phyloP scores from a whole-genome alignment of 345 rosid species.

The Gossypium sturtianum region DNA sequence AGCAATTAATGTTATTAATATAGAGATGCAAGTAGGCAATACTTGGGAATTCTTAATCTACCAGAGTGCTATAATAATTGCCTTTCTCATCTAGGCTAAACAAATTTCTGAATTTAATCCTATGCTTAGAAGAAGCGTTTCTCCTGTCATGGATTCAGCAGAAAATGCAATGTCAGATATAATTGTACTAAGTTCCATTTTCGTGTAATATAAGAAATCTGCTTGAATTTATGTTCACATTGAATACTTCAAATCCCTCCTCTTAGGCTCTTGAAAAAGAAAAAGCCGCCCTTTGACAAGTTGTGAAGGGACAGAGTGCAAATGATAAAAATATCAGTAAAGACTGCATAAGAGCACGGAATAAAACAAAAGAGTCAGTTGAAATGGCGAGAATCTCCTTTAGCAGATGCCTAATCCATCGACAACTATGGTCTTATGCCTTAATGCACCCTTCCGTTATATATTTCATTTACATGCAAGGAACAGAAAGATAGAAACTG shows the following conservation, averaged over 20 bases:
- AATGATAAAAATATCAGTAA: background rate
- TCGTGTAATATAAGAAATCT: background rate
- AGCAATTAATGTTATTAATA: background rate
- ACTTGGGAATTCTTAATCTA: background rate
- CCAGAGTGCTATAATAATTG: background rate
- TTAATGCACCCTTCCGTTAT: conserved; percentile 14
- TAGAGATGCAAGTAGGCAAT: background rate
- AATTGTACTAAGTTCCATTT: background rate
- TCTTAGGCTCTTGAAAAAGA: too few relatives aligned
- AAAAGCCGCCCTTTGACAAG: background rate
- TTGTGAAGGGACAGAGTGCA: background rate
- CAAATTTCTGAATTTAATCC: background rate
- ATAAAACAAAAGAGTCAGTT: background rate
- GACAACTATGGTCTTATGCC: background rate
- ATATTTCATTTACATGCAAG: background rate
- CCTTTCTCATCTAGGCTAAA: background rate
- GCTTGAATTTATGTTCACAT: background rate
- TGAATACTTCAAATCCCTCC: background rate
- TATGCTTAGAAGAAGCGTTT: background rate
- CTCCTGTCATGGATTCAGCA: background rate
- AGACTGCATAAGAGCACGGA: background rate
- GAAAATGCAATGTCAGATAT: background rate
- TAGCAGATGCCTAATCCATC: background rate
- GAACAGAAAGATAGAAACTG: background rate
- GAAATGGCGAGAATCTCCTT: background rate